Evolutionary conservation across 805 yeast genomes (phyloP).

Genomic region (Yarrowia sp.): DNA sequence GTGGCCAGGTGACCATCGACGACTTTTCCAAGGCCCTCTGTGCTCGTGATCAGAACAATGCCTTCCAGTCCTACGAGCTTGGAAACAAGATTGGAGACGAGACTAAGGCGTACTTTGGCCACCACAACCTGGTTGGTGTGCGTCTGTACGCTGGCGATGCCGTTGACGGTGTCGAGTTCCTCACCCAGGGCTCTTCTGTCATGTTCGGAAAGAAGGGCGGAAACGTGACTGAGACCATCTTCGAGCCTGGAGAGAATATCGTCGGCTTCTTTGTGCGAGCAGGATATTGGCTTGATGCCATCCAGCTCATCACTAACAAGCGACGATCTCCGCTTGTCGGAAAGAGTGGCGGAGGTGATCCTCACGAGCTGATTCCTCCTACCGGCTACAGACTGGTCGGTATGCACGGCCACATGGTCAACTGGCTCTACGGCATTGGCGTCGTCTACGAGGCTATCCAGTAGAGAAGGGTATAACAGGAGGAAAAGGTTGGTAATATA

Average conservation of each 20-base stretch:
- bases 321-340: slow-evolving; percentile 56
- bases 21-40: slow-evolving; percentile 47
- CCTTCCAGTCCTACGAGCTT: slow-evolving; percentile 29
- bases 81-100: slow-evolving; percentile 37
- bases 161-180: slow-evolving; percentile 74
- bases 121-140: slow-evolving; percentile 45
- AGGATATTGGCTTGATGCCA: slow-evolving; percentile 89
- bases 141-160: slow-evolving; percentile 74
- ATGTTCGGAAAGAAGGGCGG: slow-evolving; percentile 44
- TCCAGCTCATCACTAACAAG: slow-evolving; percentile 60
- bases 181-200: slow-evolving; percentile 34
- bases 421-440: slow-evolving; percentile 77
- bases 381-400: slow-evolving; percentile 62
- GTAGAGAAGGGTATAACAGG: not conserved
- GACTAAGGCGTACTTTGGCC: slow-evolving; percentile 36
- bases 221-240: slow-evolving; percentile 46
- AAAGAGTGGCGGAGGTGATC: slow-evolving; percentile 64
- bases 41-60: slow-evolving; percentile 13
- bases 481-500: not conserved
- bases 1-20: slow-evolving; percentile 57
- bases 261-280: slow-evolving; percentile 60
- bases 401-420: slow-evolving; percentile 62
- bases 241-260: slow-evolving; percentile 60
- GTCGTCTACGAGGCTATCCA: slow-evolving; percentile 47
- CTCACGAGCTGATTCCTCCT: slow-evolving; percentile 62